Evolutionary conservation across 495 filamentous ascomycete species (phyloP).

Genomic region (Penicilliopsis zonata): DNA sequence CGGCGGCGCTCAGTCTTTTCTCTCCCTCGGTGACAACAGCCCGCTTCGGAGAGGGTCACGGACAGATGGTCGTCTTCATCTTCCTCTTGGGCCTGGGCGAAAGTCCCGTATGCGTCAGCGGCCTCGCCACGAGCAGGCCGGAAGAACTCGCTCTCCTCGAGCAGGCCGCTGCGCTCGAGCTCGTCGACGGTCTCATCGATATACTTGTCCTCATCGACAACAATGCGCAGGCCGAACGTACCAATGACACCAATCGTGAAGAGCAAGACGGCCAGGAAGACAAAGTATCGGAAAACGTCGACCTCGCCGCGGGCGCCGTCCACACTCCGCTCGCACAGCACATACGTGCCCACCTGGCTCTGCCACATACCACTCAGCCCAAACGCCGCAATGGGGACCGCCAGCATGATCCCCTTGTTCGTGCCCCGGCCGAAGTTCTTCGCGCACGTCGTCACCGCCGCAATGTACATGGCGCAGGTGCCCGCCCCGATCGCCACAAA

Average conservation of each 20-base stretch:
- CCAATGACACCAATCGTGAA: constrained; percentile 61
- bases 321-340: constrained; percentile 53
- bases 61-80: constrained; percentile 15
- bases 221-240: constrained; percentile 55
- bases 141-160: constrained; percentile 61
- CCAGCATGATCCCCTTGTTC: constrained; percentile 79
- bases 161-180: constrained; percentile 70
- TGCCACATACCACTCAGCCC: constrained; percentile 91
- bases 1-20: constrained; percentile 58
- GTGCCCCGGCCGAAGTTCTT: constrained; percentile 92
- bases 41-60: constrained; percentile 27
- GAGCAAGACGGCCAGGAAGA: constrained; percentile 62
- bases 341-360: constrained; percentile 71
- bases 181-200: constrained; percentile 83
- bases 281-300: constrained; percentile 75
- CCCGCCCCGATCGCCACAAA: constrained; percentile 73
- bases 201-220: constrained; percentile 51
- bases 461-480: constrained; percentile 77
- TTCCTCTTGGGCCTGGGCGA: constrained; percentile 12
- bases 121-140: constrained; percentile 24
- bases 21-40: constrained; percentile 32
- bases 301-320: constrained; percentile 63
- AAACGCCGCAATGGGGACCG: constrained; percentile 82
- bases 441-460: constrained; percentile 81
- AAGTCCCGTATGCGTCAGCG: constrained; percentile 42